Evolutionary conservation across 1,284 basidiomycete genomes (phyloP).

Genomic region (Leccinum fuscescens): DNA sequence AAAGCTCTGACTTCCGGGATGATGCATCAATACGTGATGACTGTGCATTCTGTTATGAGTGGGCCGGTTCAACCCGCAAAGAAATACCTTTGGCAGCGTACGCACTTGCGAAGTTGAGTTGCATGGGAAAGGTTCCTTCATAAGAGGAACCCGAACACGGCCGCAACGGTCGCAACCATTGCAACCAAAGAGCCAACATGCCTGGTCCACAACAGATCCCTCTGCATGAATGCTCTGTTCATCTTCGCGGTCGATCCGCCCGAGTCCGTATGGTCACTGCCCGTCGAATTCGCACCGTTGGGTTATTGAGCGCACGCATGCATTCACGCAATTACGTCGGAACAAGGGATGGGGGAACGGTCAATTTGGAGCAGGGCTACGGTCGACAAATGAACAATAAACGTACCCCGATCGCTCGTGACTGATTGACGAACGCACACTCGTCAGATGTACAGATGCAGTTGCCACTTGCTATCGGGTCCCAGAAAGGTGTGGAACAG

Average conservation of each 20-base stretch:
- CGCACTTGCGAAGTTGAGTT: neutral
- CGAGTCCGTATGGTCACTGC: conserved; percentile 20
- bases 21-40: neutral
- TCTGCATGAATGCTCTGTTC: conserved; percentile 39
- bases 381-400: neutral
- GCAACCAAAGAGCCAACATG: neutral
- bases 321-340: neutral
- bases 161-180: neutral
- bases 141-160: neutral
- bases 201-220: neutral
- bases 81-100: neutral
- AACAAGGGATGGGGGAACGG: neutral
- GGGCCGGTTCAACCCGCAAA: neutral
- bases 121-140: neutral
- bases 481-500: conserved; percentile 80
- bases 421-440: conserved; percentile 47
- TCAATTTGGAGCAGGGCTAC: neutral
- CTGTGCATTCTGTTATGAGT: neutral
- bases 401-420: conserved; percentile 66
- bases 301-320: conserved; percentile 40
- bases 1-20: neutral
- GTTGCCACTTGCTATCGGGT: conserved; percentile 35
- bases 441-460: too few species aligned
- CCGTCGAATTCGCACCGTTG: conserved; percentile 66
- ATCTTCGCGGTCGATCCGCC: conserved; percentile 42